Base-by-base conservation (phyloP, 495 filamentous ascomycete species). In the Aspergillus ostianus region DNA sequence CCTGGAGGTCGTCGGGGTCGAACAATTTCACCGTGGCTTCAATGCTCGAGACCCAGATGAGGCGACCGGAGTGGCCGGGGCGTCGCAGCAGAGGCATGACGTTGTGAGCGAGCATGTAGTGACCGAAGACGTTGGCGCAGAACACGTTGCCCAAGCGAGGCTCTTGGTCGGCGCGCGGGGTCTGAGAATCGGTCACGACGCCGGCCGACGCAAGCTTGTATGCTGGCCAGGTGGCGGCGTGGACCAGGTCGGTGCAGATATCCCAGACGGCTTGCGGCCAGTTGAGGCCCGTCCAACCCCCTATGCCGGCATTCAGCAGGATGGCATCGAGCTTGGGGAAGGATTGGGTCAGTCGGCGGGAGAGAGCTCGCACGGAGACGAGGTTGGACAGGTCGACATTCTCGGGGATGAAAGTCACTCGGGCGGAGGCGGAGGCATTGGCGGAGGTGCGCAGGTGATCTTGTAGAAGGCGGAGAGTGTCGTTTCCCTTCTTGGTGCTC, bases 81-180 rank as follows among this genome's bases (percentile, higher is more conserved):
- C 76, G 66, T 55, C 72, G 83, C 48, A 98, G 80, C 9, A 97
- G 78, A 0, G 90, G 87, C 55, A 86, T 76, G 3, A 97, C 79
- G 57, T 87, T 87, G 69, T 96, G 93, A 18, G 83, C 83, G 19
- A 98, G 87, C 62, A 97, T 76, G 70, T 98, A 98, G 73, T 98
- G 94, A 0, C 95, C 94, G 67, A 98, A 96, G 29, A 96, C 83
- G 67, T 98, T 98, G 53, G 92, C 86, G 70, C 87, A 89, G 72
- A 97, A 98, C 7, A 97, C 83, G 53, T 87, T 76, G 3, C 92
- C 95, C 0, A 98, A 74, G 1, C 77, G 73, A 1, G 85, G 83
- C 56, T 88, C 84, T 23, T 58, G 47, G 4, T 55, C 59, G 10
- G 32, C 20, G 9, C 55, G 27, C 3, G 23, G 26, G 9, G 68